Percentiles rank a stretch among this genome's conserved stretches.
phyloP scores from a whole-genome alignment of 2,329 filamentous ascomycete genomes.

The Fusarium nelsonii region DNA sequence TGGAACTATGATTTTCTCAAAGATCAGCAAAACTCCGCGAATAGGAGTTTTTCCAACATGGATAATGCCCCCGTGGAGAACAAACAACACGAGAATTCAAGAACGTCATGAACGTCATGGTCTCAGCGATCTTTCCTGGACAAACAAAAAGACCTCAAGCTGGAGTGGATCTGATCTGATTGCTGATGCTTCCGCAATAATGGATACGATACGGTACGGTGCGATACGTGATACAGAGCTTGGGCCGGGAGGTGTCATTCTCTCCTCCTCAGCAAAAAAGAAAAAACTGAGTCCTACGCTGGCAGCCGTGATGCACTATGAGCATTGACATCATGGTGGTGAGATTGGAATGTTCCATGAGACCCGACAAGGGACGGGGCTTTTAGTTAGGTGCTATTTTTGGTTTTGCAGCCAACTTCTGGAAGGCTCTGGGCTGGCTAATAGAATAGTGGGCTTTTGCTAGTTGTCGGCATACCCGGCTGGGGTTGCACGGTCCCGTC shows the following conservation, averaged over 20 bases:
- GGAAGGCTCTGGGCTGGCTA: constrained; percentile 6
- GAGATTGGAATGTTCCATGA: constrained; percentile 16
- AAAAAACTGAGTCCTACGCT: constrained; percentile 1
- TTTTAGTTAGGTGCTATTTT: constrained; percentile 30
- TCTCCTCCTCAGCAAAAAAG: neutral
- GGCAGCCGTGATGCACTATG: constrained; percentile 26
- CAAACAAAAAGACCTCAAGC: constrained; percentile 12
- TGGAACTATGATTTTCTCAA: neutral
- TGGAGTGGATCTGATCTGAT: constrained; percentile 3
- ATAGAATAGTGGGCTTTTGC: constrained; percentile 1
- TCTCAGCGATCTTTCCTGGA: constrained; percentile 13
- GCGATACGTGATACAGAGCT: constrained; percentile 8
- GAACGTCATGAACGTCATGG: constrained; percentile 37
- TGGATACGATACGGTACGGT: neutral
- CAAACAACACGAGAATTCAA: constrained; percentile 27
- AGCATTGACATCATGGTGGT: constrained; percentile 43
- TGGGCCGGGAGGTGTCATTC: neutral
- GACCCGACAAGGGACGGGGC: neutral
- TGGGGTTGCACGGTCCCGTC: constrained; percentile 20
- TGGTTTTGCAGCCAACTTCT: constrained; percentile 2
- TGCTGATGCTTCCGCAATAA: constrained; percentile 23
- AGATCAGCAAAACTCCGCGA: constrained; percentile 31
- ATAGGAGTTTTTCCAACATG: constrained; percentile 32
- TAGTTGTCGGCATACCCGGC: constrained; percentile 18
- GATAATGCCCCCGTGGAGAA: constrained; percentile 13